Base-by-base conservation (phyloP, 306 rosid genomes). In the Rubus parviflorus region DNA sequence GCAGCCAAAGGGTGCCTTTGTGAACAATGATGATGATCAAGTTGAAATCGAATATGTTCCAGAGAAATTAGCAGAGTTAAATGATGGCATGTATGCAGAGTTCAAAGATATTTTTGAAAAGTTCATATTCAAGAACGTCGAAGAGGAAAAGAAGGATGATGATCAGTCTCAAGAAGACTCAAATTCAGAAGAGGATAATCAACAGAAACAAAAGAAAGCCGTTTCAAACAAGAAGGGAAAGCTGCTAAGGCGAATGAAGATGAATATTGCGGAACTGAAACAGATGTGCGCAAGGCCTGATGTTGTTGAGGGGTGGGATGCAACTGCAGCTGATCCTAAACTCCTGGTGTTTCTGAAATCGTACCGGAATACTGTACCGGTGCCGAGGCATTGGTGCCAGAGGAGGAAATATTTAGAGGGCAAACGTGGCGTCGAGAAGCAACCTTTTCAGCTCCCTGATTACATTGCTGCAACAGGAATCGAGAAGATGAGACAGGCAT, bases 381-480 rank as follows among this genome's bases (percentile, higher is more conserved):
- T 94, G 64, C 98, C 98, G n/a, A 90, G 98, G 83, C 98, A 94
- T 82, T 94, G 98, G 98, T 87, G 96, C 80, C 98, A 94, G 80
- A 94, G 92, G 84, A 83, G 98, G 81, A 94, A 94, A 70, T 92
- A 92, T 86, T 88, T 94, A 85, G 97, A 92, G 98, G 98, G 98
- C 5, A 94, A 94, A 81, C 91, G 98, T 65, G 98, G 98, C 76
- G 92, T 95, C 43, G 97, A 95, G 79, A 95, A 95, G 74, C 95
- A 88, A 65, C 97, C 97, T 22, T 95, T 92, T 70, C 98, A 95
- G 88, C 97, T 95, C 82, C 98, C 98, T 40, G 98, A 92, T 87
- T 95, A 89, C 77, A 92, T 95, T 88, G 98, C 98, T 79, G 97
- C 97, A 25, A 95, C 98, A 7, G 97, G 98, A 84, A 95, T 95